Base-by-base conservation (phyloP, 2,329 filamentous ascomycete genomes). In the Arthrobotrys megalospora region DNA sequence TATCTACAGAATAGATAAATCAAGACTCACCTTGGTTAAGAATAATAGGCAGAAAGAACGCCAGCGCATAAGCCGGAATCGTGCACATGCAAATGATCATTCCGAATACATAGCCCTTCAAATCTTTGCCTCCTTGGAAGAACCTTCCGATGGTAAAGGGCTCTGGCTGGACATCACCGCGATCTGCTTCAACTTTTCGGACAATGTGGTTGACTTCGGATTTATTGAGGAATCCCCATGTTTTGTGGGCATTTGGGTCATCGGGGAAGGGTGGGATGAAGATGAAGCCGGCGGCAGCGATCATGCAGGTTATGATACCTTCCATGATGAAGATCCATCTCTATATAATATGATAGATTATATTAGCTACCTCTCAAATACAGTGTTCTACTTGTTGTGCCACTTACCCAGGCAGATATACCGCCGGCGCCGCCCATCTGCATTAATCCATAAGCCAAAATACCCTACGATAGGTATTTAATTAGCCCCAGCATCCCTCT, bases 41-140 rank as follows among this genome's bases (percentile, higher is more conserved):
- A 81, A 96, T 92, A 81, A 94, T 89, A 4, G 93, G 92, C 3
- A 94, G 85, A 82, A 94, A 94, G 84, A 92, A 95, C 0, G 92
- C 91, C 7, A 96, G 88, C 0, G 92, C 89, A 83, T 96, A 95
- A 0, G 88, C 88, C 60, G 92, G 88, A 11, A 91, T 92, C 0
- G 92, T 93, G 1, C 89, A 88, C 83, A 89, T 89, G 85, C 90
- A 89, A 82, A 88, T 88, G 80, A 90, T 86, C 80, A 89, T 80
- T 65, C 87, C 89, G 81, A 90, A 80, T 28, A 36, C 38, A 28
- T 38, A 69, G 60, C 67, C 16, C 50, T 80, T 69, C 11, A 53
- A 45, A 62, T 68, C 21, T 3, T 72, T 3, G 38, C 86, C 86
- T 0, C 86, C 85, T 6, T 90, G 90, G 10, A 87, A 83, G 84